Base-by-base conservation (phyloP, 257 asterid genomes). In the Solanum neorickii region DNA sequence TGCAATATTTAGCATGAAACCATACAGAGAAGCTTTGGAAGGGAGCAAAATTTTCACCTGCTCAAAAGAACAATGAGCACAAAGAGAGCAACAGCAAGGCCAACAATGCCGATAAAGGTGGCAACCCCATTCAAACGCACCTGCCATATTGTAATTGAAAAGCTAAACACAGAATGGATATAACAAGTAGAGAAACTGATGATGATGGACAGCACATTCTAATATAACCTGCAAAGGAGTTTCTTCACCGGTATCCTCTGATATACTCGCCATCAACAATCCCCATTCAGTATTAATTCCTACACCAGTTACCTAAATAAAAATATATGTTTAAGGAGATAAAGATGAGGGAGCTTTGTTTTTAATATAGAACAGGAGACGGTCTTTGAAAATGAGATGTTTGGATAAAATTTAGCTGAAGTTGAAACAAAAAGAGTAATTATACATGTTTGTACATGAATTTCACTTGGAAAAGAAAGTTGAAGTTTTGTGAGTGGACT, bases 251-350 rank as follows among this genome's bases (percentile, higher is more conserved):
- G 87, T 95, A 90, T 97, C 99, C 93, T 97, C 98, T 84, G 98
- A 94, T 88, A 97, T 94, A 87, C 96, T 97, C 12, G 98, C 97
- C 98, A 97, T 95, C 93, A 97, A 87, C 91, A 97, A 91, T 90
- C 99, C 99, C 99, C 99, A 97, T 86, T 97, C 99, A 18, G 99
- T 97, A 90, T 94, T 95, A 60, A 97, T 92, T 88, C 99, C 99
- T 12, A 97, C 98, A 87, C 97, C 98, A 87, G 98, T 96, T 72
- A 95, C 98, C 98, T 96, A 88, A 89, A 49, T 68, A 86, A 15
- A 76, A 42, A 80, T 73, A 65, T 44, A 70, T 52, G 70, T 59
- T 77, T 80, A 87, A 74, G 70, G 56, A 87, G 82, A 87, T 82
- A 33, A 8, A 6, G 70, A 82, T 52, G 41, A 82, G 47, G 70